Base-by-base conservation (phyloP, 192 early-diverging fungal genomes). In the Phycomyces nitens region DNA sequence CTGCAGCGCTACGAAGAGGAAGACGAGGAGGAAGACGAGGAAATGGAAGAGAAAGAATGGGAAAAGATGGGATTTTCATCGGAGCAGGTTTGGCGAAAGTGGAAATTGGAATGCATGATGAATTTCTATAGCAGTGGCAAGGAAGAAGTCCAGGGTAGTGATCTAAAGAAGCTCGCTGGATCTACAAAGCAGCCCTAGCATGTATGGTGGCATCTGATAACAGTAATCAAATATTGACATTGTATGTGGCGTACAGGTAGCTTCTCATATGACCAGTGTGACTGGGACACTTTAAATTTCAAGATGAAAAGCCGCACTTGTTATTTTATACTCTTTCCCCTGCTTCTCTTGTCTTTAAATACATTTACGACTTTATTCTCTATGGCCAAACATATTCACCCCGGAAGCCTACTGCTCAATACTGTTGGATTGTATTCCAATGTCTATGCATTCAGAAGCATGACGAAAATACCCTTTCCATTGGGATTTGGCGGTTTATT, bases 21-120 rank as follows among this genome's bases (percentile, higher is more conserved):
- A 18, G 58, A 65, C 3, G 53, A 50, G 5, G 61, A 74, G 5
- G 16, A 21, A 24, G 70, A 71, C 12, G 21, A 62, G 8, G 49
- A 63, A 44, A 18, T 59, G 12, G 44, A 43, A 18, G 52, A 64
- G 7, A 20, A 41, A 1, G 67, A 61, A 53, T 75, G 73, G 73
- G 38, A 75, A 51, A 64, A 64, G 22, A n/a, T 56, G 16, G 73
- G 73, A n/a, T 75, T 75, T 26, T 34, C 43, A 5, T 57, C 58
- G 7, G 64, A 75, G 40, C 64, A 75, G 4, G 42, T 58, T 12
- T 75, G 73, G 73, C 43, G 52, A 20, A 60, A 62, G 20, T 75
- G 59, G 53, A 64, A 66, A 22, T 34, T 75, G 9, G 73, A 75
- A 50, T 70, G 73, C 41, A 75, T 75, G 73, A 64, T 70, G 55